A percentile compares a stretch with the other conserved stretches of the same genome.
Conservation (phyloP, 148 eudicot species). For the Oxyria digyna region DNA sequence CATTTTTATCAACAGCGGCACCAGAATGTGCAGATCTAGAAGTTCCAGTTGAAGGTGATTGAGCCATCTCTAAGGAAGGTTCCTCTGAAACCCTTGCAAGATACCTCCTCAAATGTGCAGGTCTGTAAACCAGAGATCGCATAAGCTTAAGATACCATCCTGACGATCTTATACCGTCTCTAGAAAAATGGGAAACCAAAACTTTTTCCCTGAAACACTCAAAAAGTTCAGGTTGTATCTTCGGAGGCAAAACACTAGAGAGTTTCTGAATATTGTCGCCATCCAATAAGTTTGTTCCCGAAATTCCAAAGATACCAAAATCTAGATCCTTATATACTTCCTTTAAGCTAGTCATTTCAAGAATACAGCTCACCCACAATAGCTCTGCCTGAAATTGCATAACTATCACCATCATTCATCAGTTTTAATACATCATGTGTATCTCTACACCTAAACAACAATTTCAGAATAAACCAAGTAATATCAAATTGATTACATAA, state of each 20-base stretch:
- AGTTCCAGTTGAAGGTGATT: not conserved
- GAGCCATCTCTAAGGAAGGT: constrained; percentile 6
- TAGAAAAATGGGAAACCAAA: constrained; percentile 25
- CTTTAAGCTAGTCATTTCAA: constrained; percentile 37
- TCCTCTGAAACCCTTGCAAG: constrained; percentile 16
- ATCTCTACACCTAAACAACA: not conserved
- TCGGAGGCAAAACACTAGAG: constrained; percentile 28
- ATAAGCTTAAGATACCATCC: constrained; percentile 36
- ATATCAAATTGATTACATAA: not conserved
- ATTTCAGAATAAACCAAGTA: not conserved
- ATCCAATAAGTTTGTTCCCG: constrained; percentile 12
- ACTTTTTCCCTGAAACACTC: constrained; percentile 46
- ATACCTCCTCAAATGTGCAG: constrained; percentile 23
- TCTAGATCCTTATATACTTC: constrained; percentile 35
- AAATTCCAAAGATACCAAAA: constrained; percentile 14
- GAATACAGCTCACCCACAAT: constrained; percentile 39
- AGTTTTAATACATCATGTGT: not conserved
- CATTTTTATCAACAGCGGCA: constrained; percentile 3
- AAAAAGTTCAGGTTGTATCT: constrained; percentile 31
- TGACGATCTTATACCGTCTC: constrained; percentile 28
- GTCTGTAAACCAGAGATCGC: constrained; percentile 15
- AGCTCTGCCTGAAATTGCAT: constrained; percentile 44
- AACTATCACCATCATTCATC: constrained; percentile 9
- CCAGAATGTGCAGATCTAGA: not conserved
- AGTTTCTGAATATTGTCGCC: constrained; percentile 27